phyloP scores from a whole-genome alignment of 129 eudicot species.

The Solidago caesia region DNA sequence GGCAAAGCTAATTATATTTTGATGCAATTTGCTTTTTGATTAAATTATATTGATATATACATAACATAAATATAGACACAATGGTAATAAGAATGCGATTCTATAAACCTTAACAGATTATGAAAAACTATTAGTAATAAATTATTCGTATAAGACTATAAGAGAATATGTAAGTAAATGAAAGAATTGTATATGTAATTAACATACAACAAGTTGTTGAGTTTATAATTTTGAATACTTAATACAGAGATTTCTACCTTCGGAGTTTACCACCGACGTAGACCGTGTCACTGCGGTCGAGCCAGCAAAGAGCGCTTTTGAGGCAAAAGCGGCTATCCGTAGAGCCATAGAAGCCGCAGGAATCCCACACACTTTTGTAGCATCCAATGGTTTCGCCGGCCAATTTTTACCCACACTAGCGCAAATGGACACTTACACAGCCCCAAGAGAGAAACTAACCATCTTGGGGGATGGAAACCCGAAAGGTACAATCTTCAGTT shows the following conservation, averaged over 20 bases:
- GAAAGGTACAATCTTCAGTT: slow-evolving; percentile 31
- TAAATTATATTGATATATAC: too few species aligned
- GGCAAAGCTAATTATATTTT: too few species aligned
- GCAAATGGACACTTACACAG: slow-evolving; percentile 12
- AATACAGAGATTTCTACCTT: slow-evolving; percentile 43
- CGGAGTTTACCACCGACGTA: slow-evolving; percentile 41
- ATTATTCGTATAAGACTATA: too few species aligned
- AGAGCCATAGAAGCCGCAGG: slow-evolving; percentile 37
- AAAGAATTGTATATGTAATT: too few species aligned
- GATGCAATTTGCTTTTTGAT: too few species aligned
- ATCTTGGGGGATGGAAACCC: slow-evolving; percentile 44
- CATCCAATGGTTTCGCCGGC: slow-evolving; percentile 27
- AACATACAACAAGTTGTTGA: too few species aligned
- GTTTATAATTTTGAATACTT: too few species aligned
- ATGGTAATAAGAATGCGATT: too few species aligned
- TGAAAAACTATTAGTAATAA: too few species aligned
- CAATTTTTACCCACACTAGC: slow-evolving; percentile 26
- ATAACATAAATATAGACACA: too few species aligned
- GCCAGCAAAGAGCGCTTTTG: slow-evolving; percentile 33
- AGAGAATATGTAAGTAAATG: too few species aligned
- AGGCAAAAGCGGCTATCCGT: slow-evolving; percentile 32
- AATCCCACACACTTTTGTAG: slow-evolving; percentile 37
- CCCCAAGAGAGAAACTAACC: slow-evolving; percentile 36
- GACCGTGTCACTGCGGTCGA: slow-evolving; percentile 42
- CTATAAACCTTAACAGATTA: too few species aligned